A percentile compares a stretch with the other conserved stretches of the same genome.
Evolutionary conservation across 2,329 filamentous ascomycete genomes (phyloP).

Genomic region (Pseudofabraea citricarpa): DNA sequence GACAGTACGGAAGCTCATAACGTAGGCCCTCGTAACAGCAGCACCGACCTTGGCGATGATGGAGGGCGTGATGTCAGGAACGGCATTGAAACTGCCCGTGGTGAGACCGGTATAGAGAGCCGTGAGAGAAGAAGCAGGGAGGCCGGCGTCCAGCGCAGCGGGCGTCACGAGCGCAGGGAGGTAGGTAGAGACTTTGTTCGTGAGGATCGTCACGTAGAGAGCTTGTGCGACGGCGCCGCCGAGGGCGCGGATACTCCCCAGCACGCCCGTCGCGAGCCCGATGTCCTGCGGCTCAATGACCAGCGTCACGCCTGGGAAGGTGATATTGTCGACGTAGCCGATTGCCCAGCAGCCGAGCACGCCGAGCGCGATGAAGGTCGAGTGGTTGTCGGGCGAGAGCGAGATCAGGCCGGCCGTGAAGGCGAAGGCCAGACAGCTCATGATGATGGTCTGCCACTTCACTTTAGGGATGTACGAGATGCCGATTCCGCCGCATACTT

Average conservation of each 20-base stretch:
- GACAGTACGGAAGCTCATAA: slow-evolving; percentile 29
- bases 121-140: slow-evolving; percentile 30
- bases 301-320: slow-evolving; percentile 31
- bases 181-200: slow-evolving; percentile 27
- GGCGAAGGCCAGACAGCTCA: slow-evolving; percentile 23
- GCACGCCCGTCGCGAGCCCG: slow-evolving; percentile 31
- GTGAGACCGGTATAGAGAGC: slow-evolving; percentile 30
- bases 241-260: slow-evolving; percentile 32
- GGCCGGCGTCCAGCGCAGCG: slow-evolving; percentile 31
- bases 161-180: slow-evolving; percentile 27
- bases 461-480: slow-evolving; percentile 32
- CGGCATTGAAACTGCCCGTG: slow-evolving; percentile 22
- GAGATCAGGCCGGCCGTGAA: slow-evolving; percentile 27
- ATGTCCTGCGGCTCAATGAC: slow-evolving; percentile 31
- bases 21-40: slow-evolving; percentile 30
- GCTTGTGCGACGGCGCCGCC: slow-evolving; percentile 30
- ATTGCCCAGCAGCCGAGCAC: slow-evolving; percentile 25
- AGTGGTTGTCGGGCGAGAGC: slow-evolving; percentile 22
- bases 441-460: slow-evolving; percentile 30
- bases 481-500: slow-evolving; percentile 31
- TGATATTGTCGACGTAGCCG: slow-evolving; percentile 31
- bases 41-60: slow-evolving; percentile 25
- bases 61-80: slow-evolving; percentile 26
- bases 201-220: slow-evolving; percentile 30
- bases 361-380: slow-evolving; percentile 27